Base-by-base conservation (phyloP, 2,329 filamentous ascomycete genomes). In the Scytalidium lignicola region DNA sequence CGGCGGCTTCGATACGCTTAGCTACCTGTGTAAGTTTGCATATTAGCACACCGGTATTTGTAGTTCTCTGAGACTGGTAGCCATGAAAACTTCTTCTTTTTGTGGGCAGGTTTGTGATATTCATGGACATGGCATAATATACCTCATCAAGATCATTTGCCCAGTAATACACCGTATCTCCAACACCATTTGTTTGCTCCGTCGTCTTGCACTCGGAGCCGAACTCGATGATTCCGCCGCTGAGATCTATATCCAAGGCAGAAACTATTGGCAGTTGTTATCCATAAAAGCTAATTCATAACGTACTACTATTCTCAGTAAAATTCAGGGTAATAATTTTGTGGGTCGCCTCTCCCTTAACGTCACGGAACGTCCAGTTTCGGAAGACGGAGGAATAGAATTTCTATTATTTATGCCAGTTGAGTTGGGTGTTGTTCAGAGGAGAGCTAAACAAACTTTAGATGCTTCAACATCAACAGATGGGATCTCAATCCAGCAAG, bases 401-500 rank as follows among this genome's bases (percentile, higher is more conserved):
- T 50, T 50, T 53, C 48, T 50, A 6, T 15, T 43, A n/a, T 23
- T 17, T 6, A 8, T n/a, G 39, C n/a, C 39, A 41, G 39, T 21
- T n/a, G n/a, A n/a, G n/a, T n/a, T n/a, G n/a, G n/a, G n/a, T n/a
- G n/a, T n/a, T n/a, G n/a, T n/a, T n/a, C n/a, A n/a, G n/a, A n/a
- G n/a, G n/a, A n/a, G n/a, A 43, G n/a, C n/a, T n/a, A n/a, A 22
- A 37, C 17, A n/a, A 7, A 53, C 51, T 39, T 53, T 53, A 29
- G 44, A 48, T 3, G 46, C 44, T 19, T 43, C 28, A n/a, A 54
- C 49, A 28, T 54, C 49, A 19, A 43, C 26, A 26, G 52, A 48
- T 20, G 52, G 52, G 39, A 54, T 51, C 12, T 51, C 52, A 37
- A 54, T 32, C 52, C 52, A 54, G 26, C 46, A 49, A 21, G 49